These are phyloP conservation scores for Elongisporangium senticosum DNA, from an alignment of 352 stramenopile species.

Conservation along the genomic window DNA sequence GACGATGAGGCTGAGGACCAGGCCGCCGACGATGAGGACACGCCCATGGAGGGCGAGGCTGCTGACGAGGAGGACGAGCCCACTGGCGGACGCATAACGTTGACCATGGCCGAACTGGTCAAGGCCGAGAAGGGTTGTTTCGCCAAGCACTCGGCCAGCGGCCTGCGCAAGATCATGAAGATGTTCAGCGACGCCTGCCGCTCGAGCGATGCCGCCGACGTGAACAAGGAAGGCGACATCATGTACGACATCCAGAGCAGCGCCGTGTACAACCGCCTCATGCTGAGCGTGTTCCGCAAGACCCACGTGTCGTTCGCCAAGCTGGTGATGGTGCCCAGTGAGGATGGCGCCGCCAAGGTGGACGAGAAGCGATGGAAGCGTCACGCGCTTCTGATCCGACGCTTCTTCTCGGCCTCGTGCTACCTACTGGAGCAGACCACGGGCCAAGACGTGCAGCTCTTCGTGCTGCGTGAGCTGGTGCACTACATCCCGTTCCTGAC, in stretches of 20 bases:
- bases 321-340: constrained; percentile 54
- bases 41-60: constrained; percentile 2
- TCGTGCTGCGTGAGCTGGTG: constrained; percentile 75
- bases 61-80: constrained; percentile 17
- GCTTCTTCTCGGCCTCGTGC: constrained; percentile 90
- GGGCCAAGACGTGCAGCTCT: constrained; percentile 69
- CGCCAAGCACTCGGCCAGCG: constrained; percentile 80
- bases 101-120: constrained; percentile 73
- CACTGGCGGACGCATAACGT: constrained; percentile 36
- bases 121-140: constrained; percentile 90
- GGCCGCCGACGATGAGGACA: constrained; percentile 16
- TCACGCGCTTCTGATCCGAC: constrained; percentile 76
- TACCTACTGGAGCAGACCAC: constrained; percentile 90
- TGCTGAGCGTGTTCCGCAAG: constrained; percentile 90
- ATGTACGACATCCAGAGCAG: constrained; percentile 91
- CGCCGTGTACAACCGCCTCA: constrained; percentile 93
- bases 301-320: constrained; percentile 83
- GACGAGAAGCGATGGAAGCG: constrained; percentile 82
- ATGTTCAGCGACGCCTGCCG: constrained; percentile 94
- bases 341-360: constrained; percentile 32
- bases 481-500: constrained; percentile 73
- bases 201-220: constrained; percentile 81
- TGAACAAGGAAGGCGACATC: constrained; percentile 66
- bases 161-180: constrained; percentile 88
- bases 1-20: constrained; percentile 21